phyloP scores from a whole-genome alignment of 495 filamentous ascomycete genomes.

The Pseudomonodictys pantanalensis region DNA sequence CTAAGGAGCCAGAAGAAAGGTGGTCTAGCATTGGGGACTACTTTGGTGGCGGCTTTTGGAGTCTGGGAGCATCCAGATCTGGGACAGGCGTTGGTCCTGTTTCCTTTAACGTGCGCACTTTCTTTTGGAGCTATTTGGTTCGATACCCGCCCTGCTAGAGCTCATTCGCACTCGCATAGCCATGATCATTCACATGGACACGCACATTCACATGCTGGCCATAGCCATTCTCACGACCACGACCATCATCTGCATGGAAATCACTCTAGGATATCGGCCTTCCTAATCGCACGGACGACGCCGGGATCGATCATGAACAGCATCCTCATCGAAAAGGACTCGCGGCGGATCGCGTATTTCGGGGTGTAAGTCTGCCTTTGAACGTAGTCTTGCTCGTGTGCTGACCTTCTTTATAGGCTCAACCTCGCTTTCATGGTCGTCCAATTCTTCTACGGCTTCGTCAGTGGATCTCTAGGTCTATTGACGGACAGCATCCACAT shows the following conservation, averaged over 20 bases:
- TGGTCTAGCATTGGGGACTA: conserved; percentile 27
- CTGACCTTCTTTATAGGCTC: conserved; percentile 55
- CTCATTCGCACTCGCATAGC: conserved; percentile 11
- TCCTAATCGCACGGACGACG: conserved; percentile 62
- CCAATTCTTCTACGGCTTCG: conserved; percentile 88
- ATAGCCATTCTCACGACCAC: conserved; percentile 41
- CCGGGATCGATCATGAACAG: conserved; percentile 75
- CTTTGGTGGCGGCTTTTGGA: conserved; percentile 9
- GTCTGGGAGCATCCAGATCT: background rate
- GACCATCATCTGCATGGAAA: conserved; percentile 48
- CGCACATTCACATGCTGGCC: conserved; percentile 12
- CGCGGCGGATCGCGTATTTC: conserved; percentile 94
- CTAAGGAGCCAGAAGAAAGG: conserved; percentile 27
- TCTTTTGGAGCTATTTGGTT: conserved; percentile 32
- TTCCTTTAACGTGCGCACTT: conserved; percentile 16
- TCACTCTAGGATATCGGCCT: conserved; percentile 59
- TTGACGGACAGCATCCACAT: conserved; percentile 98
- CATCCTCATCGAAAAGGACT: conserved; percentile 88
- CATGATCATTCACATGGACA: conserved; percentile 18
- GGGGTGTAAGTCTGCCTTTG: conserved; percentile 62
- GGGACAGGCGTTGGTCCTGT: background rate
- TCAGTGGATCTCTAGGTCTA: conserved; percentile 87
- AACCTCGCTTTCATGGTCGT: conserved; percentile 96
- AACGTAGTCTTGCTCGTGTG: background rate
- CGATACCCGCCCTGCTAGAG: conserved; percentile 27